A percentile compares a stretch with the other conserved stretches of the same genome.
phyloP scores from a whole-genome alignment of 2,329 filamentous ascomycete genomes.

The Leptosphaerulina australis region DNA sequence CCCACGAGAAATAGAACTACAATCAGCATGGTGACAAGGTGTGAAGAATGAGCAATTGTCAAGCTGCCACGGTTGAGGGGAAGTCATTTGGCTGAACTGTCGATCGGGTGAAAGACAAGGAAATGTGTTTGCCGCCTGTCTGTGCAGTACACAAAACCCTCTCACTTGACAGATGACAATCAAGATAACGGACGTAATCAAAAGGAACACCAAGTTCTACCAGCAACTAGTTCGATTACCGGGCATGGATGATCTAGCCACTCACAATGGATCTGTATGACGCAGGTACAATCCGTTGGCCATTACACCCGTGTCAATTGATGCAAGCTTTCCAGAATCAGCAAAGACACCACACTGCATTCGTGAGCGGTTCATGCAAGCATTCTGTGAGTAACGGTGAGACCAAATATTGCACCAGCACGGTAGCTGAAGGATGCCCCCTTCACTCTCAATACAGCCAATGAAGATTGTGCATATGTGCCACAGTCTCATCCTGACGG shows the following conservation, averaged over 20 bases:
- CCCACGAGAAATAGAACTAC: not conserved
- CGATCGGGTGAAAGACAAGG: too few species aligned
- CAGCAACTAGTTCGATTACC: too few species aligned
- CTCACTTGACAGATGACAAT: not conserved
- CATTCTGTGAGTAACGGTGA: too few species aligned
- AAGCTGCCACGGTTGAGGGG: too few species aligned
- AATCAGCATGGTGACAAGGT: not conserved
- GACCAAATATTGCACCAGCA: too few species aligned
- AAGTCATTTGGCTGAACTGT: too few species aligned
- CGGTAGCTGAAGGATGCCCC: constrained; percentile 1
- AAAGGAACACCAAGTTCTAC: not conserved
- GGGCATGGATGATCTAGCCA: too few species aligned
- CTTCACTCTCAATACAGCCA: not conserved
- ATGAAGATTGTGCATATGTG: not conserved
- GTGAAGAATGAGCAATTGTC: not conserved
- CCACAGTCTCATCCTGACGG: not conserved
- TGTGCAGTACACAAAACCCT: not conserved
- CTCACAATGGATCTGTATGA: too few species aligned
- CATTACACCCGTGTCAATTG: not conserved
- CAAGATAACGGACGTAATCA: not conserved
- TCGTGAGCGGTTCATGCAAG: too few species aligned
- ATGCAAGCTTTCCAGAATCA: not conserved
- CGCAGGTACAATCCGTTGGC: not conserved
- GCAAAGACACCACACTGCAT: not conserved
- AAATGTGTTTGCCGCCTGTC: not conserved